Base-by-base conservation (phyloP, 2,329 filamentous ascomycete species). In the Aureobasidium sp. region DNA sequence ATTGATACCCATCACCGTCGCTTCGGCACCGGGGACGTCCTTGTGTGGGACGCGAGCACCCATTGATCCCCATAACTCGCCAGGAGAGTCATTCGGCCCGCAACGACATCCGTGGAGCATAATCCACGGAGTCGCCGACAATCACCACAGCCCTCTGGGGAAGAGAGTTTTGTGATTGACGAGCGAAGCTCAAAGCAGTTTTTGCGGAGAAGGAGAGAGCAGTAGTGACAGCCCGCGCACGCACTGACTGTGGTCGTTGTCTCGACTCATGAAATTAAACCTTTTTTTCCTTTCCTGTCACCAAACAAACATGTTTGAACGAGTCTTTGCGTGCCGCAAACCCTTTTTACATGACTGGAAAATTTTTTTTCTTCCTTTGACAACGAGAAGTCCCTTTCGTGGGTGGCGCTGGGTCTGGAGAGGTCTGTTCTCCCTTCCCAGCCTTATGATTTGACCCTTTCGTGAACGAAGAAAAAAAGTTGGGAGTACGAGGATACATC, bases 91-190 rank as follows among this genome's bases (percentile, higher is more conserved):
- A 29, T 29, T 29, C 42, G 42, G 42, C 29, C 42, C 42, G 42
- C n/a, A 35, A 35, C 29, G 42, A 47, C 21, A 24, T 16, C 42
- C 42, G 25, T 29, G 7, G 27, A 29, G 27, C 27, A 29, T 12
- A 29, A 17, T 16, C n/a, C 42, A 24, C 42, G 42, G 42, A 47
- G 42, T 47, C 42, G 30, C 42, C 42, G 42, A 47, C 30, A 19
- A 24, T 30, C 8, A 27, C 39, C n/a, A 24, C 11, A 40, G 40
- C 30, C 30, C n/a, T 5, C 30, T 34, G 25, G 37, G 25, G 17
- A 34, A 45, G 32, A 25, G 42, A 47, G 14, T 47, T 35, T 47
- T n/a, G n/a, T n/a, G n/a, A n/a, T n/a, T n/a, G n/a, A n/a, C n/a
- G n/a, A n/a, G n/a, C n/a, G n/a, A n/a, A n/a, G n/a, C n/a, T 6